phyloP scores from a whole-genome alignment of 2,329 filamentous ascomycete genomes.

The Apiospora hydei region DNA sequence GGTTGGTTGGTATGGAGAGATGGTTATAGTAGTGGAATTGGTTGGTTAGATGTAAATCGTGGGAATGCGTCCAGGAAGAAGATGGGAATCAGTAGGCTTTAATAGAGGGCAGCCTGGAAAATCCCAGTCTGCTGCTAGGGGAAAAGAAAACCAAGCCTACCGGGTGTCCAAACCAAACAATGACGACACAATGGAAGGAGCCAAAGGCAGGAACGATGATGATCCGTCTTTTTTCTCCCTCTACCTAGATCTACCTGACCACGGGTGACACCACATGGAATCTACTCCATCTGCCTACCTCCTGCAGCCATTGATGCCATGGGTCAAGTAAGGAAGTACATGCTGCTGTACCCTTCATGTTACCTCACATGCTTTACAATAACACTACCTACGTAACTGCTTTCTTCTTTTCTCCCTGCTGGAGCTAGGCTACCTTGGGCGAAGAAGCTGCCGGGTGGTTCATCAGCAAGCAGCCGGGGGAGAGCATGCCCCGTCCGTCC shows the following conservation, averaged over 20 bases:
- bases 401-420: background rate
- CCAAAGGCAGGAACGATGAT: constrained; percentile 22
- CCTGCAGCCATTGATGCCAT: background rate
- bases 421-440: background rate
- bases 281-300: background rate
- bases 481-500: background rate
- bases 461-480: background rate
- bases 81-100: constrained; percentile 13
- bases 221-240: background rate
- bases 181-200: constrained; percentile 20
- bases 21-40: background rate
- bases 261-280: constrained; percentile 14
- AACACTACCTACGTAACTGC: constrained; percentile 12
- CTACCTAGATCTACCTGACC: background rate
- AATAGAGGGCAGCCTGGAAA: constrained; percentile 16
- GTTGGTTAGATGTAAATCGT: constrained; percentile 11
- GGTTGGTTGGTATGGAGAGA: constrained; percentile 15
- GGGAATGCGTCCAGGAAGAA: background rate
- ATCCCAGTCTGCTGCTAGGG: constrained; percentile 10
- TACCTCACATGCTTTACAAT: background rate
- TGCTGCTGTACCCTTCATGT: background rate
- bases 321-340: background rate
- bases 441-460: background rate
- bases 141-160: constrained; percentile 1
- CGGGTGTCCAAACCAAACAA: constrained; percentile 22